Base-by-base conservation (phyloP, 345 rosid genomes). In the Acer saccharum region DNA sequence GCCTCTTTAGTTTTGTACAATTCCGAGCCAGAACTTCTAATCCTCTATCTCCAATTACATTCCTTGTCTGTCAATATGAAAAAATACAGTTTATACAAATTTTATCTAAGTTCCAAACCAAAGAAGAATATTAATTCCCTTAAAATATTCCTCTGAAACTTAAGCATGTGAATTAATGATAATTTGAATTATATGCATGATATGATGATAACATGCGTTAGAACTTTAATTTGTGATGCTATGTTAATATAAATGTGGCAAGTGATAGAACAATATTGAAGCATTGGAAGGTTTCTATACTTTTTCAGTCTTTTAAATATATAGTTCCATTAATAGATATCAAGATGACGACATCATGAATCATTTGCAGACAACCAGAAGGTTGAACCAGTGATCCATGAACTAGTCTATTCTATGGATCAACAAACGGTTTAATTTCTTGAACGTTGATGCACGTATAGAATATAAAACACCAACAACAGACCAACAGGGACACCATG, bases 1-100 rank as follows among this genome's bases (percentile, higher is more conserved):
- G 94, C 88, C 99, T 88, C 85, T 90, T 90, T 78, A 96, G 86
- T 35, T 70, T 83, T 84, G 84, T 90, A 79, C 99, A 94, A 77
- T 84, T 78, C 76, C 60, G 86, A 73, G 97, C 94, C 77, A 96
- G 89, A 81, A 90, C 86, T 87, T 93, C 98, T 79, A 96, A 74
- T 71, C 98, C 99, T 80, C 91, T 83, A 83, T 96, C 99, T 80
- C 98, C 98, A 64, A 96, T 91, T 58, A 91, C 99, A 85, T 91
- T 91, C 90, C 99, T 91, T 7, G 99, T 84, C 99, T 96, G 96
- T 69, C 69, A 72, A 82, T 54, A 76, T 44, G 27, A 71, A 76
- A 79, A 72, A 72, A 17, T 9, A 80, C 10, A 75, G 3, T 77
- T 68, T 7, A 61, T 39, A 67, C 13, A 75, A 13, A 29, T 54